Evolutionary conservation across 1,284 basidiomycete species (phyloP).

Genomic region (Porogramme epimiltina): DNA sequence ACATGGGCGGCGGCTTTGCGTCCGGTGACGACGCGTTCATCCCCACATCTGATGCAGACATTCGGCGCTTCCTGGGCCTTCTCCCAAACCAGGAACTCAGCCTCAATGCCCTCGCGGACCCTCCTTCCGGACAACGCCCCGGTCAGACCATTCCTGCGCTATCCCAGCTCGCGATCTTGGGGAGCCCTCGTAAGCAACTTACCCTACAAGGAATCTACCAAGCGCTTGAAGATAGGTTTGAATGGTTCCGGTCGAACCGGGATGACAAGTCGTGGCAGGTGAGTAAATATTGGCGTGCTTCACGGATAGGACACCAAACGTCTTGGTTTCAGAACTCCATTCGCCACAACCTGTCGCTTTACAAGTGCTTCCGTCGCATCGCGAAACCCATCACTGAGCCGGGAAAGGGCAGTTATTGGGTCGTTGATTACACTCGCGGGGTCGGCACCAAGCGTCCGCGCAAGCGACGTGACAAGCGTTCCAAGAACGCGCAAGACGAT

Average conservation of each 20-base stretch:
- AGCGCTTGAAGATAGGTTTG: conserved; percentile 58
- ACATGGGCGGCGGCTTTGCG: neutral
- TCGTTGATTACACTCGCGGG: conserved; percentile 57
- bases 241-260: conserved; percentile 53
- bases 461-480: conserved; percentile 49
- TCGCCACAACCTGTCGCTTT: conserved; percentile 86
- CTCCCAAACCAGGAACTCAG: conserved; percentile 39
- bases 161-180: conserved; percentile 73
- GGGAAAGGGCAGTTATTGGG: conserved; percentile 78
- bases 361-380: conserved; percentile 76
- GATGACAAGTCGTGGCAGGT: conserved; percentile 70
- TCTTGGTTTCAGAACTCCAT: conserved; percentile 68
- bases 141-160: conserved; percentile 57
- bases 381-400: conserved; percentile 67
- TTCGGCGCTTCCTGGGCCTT: conserved; percentile 42
- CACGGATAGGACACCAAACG: neutral
- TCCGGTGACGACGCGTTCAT: conserved; percentile 15
- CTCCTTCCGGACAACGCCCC: conserved; percentile 52
- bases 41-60: conserved; percentile 5
- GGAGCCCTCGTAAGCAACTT: conserved; percentile 54
- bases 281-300: conserved; percentile 17
- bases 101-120: conserved; percentile 55
- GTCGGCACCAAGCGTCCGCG: conserved; percentile 65
- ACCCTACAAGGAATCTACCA: conserved; percentile 69
- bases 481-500: conserved; percentile 25